These are phyloP conservation scores for Pseudozyma thailandica DNA, from an alignment of 1,284 basidiomycete genomes.

Conservation along the genomic window DNA sequence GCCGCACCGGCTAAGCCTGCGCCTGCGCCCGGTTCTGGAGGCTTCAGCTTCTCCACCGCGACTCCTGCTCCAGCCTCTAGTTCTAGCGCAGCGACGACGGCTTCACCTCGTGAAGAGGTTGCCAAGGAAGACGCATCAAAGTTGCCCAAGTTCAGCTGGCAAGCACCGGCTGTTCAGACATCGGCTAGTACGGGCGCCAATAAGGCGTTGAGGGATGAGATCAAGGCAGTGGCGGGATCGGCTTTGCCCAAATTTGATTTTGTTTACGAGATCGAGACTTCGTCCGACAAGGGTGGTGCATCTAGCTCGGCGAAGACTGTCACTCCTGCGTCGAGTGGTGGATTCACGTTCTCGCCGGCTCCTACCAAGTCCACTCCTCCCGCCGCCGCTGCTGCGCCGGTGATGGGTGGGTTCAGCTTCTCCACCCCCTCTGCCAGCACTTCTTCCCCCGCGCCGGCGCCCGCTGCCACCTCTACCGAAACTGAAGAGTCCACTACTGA, in stretches of 20 bases:
- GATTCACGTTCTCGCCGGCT: slow-evolving; percentile 3
- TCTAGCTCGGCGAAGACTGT: neutral
- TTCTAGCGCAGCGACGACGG: neutral
- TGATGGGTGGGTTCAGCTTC: slow-evolving; percentile 27
- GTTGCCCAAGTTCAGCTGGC: slow-evolving; percentile 36
- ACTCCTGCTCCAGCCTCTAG: neutral
- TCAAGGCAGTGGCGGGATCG: slow-evolving; percentile 26
- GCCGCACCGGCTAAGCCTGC: slow-evolving; percentile 1
- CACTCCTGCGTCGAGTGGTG: neutral
- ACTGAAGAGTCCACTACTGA: slow-evolving; percentile 5
- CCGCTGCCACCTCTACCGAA: neutral
- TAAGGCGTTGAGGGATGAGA: slow-evolving; percentile 36
- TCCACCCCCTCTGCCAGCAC: slow-evolving; percentile 1
- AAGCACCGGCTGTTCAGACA: slow-evolving; percentile 4
- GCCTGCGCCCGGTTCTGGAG: slow-evolving; percentile 6
- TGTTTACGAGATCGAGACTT: slow-evolving; percentile 31
- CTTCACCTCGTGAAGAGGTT: slow-evolving; percentile 23
- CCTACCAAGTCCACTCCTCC: neutral
- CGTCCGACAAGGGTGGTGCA: neutral
- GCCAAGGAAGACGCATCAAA: slow-evolving; percentile 19
- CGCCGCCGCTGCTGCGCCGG: slow-evolving; percentile 1
- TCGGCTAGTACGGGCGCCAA: neutral
- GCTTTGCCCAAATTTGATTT: slow-evolving; percentile 44
- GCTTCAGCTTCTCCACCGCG: slow-evolving; percentile 31
- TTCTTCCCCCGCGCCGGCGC: neutral